phyloP scores from a whole-genome alignment of 441 rosid species.

The Biscutella laevigata region DNA sequence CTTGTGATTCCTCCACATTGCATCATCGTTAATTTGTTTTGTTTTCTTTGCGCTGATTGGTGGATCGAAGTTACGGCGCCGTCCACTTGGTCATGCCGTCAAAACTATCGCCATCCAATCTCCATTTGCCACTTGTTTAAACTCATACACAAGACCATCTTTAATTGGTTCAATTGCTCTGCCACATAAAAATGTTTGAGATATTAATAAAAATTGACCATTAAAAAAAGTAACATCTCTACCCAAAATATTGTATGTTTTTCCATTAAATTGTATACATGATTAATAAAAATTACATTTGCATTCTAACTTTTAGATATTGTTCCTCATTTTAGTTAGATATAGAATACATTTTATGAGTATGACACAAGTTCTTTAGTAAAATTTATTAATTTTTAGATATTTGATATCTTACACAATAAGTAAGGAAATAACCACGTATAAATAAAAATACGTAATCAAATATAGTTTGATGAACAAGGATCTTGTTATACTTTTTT shows the following conservation, averaged over 20 bases:
- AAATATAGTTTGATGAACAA: too few relatives aligned
- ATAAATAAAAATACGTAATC: too few relatives aligned
- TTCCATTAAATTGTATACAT: too few relatives aligned
- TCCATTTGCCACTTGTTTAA: background rate
- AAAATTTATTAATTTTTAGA: too few relatives aligned
- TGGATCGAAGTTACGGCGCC: slow-evolving; percentile 31
- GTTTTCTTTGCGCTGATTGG: slow-evolving; percentile 1
- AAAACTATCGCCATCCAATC: slow-evolving; percentile 23
- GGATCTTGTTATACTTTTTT: background rate
- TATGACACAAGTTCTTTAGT: too few relatives aligned
- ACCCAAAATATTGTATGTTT: too few relatives aligned
- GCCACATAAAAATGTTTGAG: slow-evolving; percentile 21
- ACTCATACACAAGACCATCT: slow-evolving; percentile 3
- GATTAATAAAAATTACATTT: too few relatives aligned
- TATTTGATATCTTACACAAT: too few relatives aligned
- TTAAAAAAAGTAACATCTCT: background rate
- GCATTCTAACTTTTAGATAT: background rate
- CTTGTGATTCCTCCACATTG: slow-evolving; percentile 14
- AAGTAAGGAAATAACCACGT: too few relatives aligned
- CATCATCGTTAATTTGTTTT: background rate
- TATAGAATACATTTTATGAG: too few relatives aligned
- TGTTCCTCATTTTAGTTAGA: background rate
- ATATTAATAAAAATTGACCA: background rate
- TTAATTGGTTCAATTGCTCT: slow-evolving; percentile 10
- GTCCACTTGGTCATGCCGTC: slow-evolving; percentile 31